Evolutionary conservation across 805 yeast species (phyloP).

Genomic region (Wickerhamiella allomyrinae): DNA sequence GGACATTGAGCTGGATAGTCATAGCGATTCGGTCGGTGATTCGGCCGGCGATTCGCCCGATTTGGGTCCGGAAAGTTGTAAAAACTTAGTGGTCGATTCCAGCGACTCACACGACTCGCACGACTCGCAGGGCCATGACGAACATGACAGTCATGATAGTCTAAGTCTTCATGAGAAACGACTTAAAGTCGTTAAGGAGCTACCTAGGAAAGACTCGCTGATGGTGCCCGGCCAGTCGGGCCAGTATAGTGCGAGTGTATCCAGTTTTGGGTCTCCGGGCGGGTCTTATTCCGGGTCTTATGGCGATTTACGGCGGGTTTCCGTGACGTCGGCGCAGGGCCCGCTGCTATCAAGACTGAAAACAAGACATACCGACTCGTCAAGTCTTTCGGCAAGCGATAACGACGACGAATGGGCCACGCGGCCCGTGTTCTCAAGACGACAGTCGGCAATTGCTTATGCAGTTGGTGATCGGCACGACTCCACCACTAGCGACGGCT

Average conservation of each 20-base stretch:
- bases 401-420: not conserved
- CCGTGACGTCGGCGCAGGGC: not conserved
- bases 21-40: slow-evolving; percentile 10
- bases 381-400: not conserved
- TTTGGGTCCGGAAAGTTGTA: too few species aligned
- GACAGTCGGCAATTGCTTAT: not conserved
- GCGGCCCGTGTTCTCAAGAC: not conserved
- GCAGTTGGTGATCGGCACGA: not conserved
- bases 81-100: too few species aligned
- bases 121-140: too few species aligned
- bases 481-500: not conserved
- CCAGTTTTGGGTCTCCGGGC: not conserved
- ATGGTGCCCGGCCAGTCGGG: too few species aligned
- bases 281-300: not conserved
- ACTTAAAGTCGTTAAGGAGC: too few species aligned
- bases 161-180: too few species aligned
- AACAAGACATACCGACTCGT: not conserved
- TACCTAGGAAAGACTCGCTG: too few species aligned
- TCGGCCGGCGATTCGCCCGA: slow-evolving; percentile 8
- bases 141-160: too few species aligned
- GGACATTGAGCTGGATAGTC: slow-evolving; percentile 5
- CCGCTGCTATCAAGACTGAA: not conserved
- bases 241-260: too few species aligned
- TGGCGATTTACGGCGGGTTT: not conserved
- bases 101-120: too few species aligned